These are phyloP conservation scores for Fusarium tjaetaba DNA, from an alignment of 2,329 filamentous ascomycete genomes.

Conservation along the genomic window DNA sequence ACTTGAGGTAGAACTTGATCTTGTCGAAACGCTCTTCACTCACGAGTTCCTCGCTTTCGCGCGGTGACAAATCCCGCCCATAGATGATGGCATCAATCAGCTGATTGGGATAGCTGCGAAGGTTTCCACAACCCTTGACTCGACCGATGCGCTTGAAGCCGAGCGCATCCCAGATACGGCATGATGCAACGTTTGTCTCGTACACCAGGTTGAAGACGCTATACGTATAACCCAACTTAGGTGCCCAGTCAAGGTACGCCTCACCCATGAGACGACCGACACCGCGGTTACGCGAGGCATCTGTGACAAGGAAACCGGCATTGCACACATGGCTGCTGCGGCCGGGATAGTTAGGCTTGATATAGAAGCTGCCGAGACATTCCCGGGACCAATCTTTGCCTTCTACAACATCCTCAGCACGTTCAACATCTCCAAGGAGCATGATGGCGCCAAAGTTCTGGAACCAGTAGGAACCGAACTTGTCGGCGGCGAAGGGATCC, in stretches of 20 bases:
- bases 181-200: constrained; percentile 90
- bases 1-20: constrained; percentile 96
- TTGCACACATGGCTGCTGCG: constrained; percentile 93
- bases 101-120: constrained; percentile 74
- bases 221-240: constrained; percentile 86
- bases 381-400: constrained; percentile 79
- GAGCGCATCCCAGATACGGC: constrained; percentile 90
- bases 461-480: constrained; percentile 88
- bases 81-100: constrained; percentile 82
- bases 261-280: constrained; percentile 81
- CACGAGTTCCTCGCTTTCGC: constrained; percentile 81
- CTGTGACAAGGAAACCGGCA: constrained; percentile 80
- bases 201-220: constrained; percentile 95
- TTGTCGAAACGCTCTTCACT: constrained; percentile 98
- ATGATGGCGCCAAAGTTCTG: constrained; percentile 90
- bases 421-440: constrained; percentile 79
- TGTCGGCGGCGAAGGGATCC: constrained; percentile 76
- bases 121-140: constrained; percentile 76
- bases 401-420: constrained; percentile 66
- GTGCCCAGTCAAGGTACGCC: constrained; percentile 80
- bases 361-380: constrained; percentile 91
- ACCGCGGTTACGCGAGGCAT: constrained; percentile 76
- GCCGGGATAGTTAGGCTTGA: constrained; percentile 93
- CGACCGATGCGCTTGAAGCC: constrained; percentile 93
- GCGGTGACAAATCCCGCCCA: constrained; percentile 69